Evolutionary conservation across 2,329 filamentous ascomycete species (phyloP), one percentile per base, ranked within the genome.

Genomic region (Boeremia lycopersici): DNA sequence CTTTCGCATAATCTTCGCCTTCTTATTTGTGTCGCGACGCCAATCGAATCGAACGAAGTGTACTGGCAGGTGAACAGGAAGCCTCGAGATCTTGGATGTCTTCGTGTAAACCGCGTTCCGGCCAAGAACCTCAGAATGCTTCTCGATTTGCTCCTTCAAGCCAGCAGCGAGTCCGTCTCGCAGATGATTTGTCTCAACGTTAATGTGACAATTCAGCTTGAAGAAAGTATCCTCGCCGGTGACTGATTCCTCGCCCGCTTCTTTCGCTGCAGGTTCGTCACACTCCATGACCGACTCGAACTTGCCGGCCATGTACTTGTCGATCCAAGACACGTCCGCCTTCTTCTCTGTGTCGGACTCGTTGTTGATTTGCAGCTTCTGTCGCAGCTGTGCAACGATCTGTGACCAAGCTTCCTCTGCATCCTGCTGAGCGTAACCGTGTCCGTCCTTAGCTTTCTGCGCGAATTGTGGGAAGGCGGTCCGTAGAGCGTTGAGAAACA

Each of bases 1-100:
- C 78, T 98, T 99, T 73, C 93, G 90, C 90, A 99, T 93, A 67
- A 99, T 99, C 83, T 99, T 99, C 63, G 93, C 93, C 82, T 99
- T 99, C 81, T 98, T 98, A 76, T 96, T 89, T 3, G 91, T 92
- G 64, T 96, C 91, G 41, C 89, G 87, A 72, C 96, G 93, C 95
- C 95, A 99, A 80, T 93, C 97, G 79, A 99, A 99, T 61, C 95
- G 91, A 52, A 99, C 90, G 74, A 99, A 96, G 76, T 99, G 95
- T 4, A 99, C 91, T 0, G 95, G 95, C 39, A 99, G 83, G 74
- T 99, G 97, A 76, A 96, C 96, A 15, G 95, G 95, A 43, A 97
- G 81, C 17, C 93, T 88, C 10, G 93, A 86, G 66, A 99, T 96
- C 71, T 88, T 86, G n/a, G 91, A 95, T 3, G 84, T 89, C 78